Conservation (phyloP, 352 stramenopile genomes). For the Pythium plurisporium region DNA sequence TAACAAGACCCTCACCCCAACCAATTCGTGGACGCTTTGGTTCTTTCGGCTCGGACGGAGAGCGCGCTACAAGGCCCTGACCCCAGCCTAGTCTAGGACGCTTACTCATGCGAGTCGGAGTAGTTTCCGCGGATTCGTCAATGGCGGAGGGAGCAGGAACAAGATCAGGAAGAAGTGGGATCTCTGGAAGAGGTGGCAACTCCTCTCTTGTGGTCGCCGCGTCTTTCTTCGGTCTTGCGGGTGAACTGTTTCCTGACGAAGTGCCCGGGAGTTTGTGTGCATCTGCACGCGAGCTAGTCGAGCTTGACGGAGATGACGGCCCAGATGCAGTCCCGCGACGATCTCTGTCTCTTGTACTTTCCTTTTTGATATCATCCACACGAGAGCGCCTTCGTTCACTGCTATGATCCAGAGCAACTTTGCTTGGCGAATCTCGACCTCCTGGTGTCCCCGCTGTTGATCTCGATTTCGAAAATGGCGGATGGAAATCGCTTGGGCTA, state of each 20-base stretch:
- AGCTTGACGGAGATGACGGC: conserved; percentile 7
- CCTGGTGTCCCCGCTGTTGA: conserved; percentile 5
- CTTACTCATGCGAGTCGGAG: conserved; percentile 49
- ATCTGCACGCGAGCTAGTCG: conserved; percentile 8
- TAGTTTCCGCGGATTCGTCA: conserved; percentile 24
- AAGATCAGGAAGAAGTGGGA: conserved; percentile 28
- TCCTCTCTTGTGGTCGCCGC: conserved; percentile 33
- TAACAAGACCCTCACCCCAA: conserved; percentile 75
- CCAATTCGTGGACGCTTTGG: conserved; percentile 75
- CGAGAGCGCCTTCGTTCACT: conserved; percentile 15
- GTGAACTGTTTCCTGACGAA: conserved; percentile 9
- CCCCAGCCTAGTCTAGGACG: conserved; percentile 75
- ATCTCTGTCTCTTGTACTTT: conserved; percentile 14
- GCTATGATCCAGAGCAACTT: neutral
- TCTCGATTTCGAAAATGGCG: conserved; percentile 16
- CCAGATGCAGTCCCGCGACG: conserved; percentile 1
- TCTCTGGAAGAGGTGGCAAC: conserved; percentile 56
- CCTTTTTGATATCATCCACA: conserved; percentile 23
- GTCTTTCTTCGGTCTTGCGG: conserved; percentile 1
- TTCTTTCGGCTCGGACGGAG: conserved; percentile 56
- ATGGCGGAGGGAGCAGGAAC: neutral
- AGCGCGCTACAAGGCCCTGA: conserved; percentile 71
- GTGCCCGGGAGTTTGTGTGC: neutral
- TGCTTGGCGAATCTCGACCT: conserved; percentile 19
- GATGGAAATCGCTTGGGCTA: conserved; percentile 9